Evolutionary conservation across 495 filamentous ascomycete species (phyloP), one percentile per base, ranked within the genome.

Genomic region (Daldinia concentrica): DNA sequence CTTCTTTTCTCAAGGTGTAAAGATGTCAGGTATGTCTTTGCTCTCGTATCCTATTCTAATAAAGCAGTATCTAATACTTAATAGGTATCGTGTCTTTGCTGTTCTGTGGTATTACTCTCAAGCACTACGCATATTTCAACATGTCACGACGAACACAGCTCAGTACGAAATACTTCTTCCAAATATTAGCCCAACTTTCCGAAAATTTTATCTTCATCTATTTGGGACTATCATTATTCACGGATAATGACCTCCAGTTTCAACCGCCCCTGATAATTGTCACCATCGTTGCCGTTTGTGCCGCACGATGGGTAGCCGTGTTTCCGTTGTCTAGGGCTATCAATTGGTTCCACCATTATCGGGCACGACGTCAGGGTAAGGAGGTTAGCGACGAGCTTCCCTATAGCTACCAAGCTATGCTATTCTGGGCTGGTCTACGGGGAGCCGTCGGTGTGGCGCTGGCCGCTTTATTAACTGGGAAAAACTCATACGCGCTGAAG

Each of bases 151-250:
- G 95, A 48, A 97, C 96, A 22, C 95, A 99, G 76, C 87, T 99
- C 73, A 98, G 95, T 17, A 99, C 96, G 60, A 99, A 99, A 79
- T 99, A 97, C 82, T 86, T 97, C 27, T 99, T 99, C 83, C 92
- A 95, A 79, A 90, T 97, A 56, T 89, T 96, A 65, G 92, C 96
- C 5, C 96, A 98, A 79, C 83, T 99, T 39, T 95, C 94, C 0
- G 95, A 99, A 82, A 99, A 99, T 80, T 99, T 99, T 71, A 99
- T 99, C 75, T 99, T 99, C 83, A 99, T 99, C 79, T 99, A 98
- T 76, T 88, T 99, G 1, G 95, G 95, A 0, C 84, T 99, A 14
- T 94, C 95, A 1, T 86, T 99, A 30, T 97, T 99, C 78, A 97
- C 96, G 3, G 93, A 97, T 71, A 87, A 87, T 22, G 85, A 90